Base-by-base conservation (phyloP, 2,329 filamentous ascomycete genomes). In the Aspergillus awamori region DNA sequence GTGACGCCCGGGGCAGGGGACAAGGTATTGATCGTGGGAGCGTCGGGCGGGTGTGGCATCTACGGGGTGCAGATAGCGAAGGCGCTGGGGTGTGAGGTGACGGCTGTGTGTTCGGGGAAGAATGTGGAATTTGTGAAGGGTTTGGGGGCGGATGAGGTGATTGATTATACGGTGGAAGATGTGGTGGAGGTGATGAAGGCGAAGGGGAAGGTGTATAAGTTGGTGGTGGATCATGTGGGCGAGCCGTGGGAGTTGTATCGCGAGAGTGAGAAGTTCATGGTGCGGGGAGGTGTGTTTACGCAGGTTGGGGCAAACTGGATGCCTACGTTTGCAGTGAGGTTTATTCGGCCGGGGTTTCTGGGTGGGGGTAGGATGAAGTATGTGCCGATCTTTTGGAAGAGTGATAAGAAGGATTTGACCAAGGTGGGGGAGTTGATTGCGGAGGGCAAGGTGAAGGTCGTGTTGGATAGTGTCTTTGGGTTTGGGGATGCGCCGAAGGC, bases 61-160 rank as follows among this genome's bases (percentile, higher is more conserved):
- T 88, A 82, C 60, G 83, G 80, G 0, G 85, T 90, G 57, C 87
- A 90, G 69, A 82, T 89, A 48, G 87, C 87, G 8, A 89, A 88
- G 70, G 76, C 78, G 0, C 68, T 86, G 3, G 87, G 86, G 0
- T 87, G 84, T 65, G 76, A 83, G 63, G 87, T 90, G 33, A 85
- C 83, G 2, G 79, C 80, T 2, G 82, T 81, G 4, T 90, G 87
- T 68, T 89, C 86, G 8, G 79, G 76, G 0, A 71, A 72, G 5
- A 90, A 89, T 70, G 77, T 82, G 0, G 81, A 84, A 48, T 71
- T 89, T 2, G 87, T 85, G 69, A 81, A 81, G 62, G 74, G 75
- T 2, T 73, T 90, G 1, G 88, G 88, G 0, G 88, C 88, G 6
- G 86, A 89, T 65, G 83, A 86, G 61, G 82, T 89, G 30, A 79